Percentiles rank a stretch among this genome's conserved stretches.
Conservation (phyloP, 305 asterid species). For the Fraxinus ornus region DNA sequence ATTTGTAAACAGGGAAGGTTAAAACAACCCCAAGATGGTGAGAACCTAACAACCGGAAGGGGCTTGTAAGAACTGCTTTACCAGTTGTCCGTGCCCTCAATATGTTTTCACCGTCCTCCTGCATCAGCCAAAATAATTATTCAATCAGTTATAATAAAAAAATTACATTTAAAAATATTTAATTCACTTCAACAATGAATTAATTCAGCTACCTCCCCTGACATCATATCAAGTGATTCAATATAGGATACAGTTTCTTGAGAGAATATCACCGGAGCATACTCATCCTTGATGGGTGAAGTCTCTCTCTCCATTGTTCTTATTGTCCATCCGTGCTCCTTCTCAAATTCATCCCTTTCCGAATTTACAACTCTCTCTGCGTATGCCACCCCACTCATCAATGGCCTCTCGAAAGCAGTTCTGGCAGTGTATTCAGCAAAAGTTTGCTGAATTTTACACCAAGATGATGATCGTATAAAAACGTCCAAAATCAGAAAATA, state of each 20-base stretch:
- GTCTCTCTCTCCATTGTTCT: constrained; percentile 80
- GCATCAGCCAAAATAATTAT: constrained; percentile 21
- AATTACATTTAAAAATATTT: background rate
- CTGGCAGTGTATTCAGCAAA: constrained; percentile 92
- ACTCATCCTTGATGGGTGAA: constrained; percentile 80
- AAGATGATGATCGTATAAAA: constrained; percentile 3
- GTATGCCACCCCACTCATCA: constrained; percentile 88
- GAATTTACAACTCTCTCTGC: constrained; percentile 77
- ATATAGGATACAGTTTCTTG: constrained; percentile 92
- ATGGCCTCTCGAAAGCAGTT: constrained; percentile 93
- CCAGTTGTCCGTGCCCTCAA: constrained; percentile 87
- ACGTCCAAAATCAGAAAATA: constrained; percentile 3
- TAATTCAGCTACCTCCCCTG: constrained; percentile 70
- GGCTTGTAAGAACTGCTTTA: constrained; percentile 91
- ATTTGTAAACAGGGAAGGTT: constrained; percentile 85
- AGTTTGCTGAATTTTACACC: constrained; percentile 55
- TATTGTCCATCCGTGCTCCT: constrained; percentile 77
- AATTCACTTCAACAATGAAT: background rate
- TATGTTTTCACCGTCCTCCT: constrained; percentile 97
- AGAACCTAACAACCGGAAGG: constrained; percentile 74
- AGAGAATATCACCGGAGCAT: constrained; percentile 85
- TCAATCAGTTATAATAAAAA: constrained; percentile 10
- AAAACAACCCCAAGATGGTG: constrained; percentile 89
- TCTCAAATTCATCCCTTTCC: constrained; percentile 77
- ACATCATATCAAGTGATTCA: constrained; percentile 93